Conservation (phyloP, 768 basidiomycete genomes). For the Agrocybe praecox region DNA sequence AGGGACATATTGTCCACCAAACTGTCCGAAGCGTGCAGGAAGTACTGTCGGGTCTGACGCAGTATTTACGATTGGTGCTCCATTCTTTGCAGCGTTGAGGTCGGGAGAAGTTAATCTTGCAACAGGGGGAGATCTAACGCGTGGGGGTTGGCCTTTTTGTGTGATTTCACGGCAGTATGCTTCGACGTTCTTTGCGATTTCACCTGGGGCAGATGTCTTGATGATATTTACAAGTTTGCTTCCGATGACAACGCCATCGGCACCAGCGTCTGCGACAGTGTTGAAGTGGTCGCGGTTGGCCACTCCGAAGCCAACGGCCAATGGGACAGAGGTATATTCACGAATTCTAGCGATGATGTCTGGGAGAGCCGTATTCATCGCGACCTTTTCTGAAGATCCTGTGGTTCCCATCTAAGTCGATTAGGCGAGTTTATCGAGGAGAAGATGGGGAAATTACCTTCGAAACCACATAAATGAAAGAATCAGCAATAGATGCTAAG, state of each 20-base stretch:
- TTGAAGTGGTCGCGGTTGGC: slow-evolving; percentile 90
- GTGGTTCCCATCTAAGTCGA: slow-evolving; percentile 88
- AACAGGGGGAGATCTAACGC: slow-evolving; percentile 32
- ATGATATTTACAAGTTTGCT: slow-evolving; percentile 84
- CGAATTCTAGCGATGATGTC: slow-evolving; percentile 85
- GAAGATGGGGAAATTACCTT: slow-evolving; percentile 53
- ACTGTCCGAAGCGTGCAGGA: slow-evolving; percentile 89
- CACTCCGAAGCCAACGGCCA: slow-evolving; percentile 97
- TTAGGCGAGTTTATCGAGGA: slow-evolving; percentile 2
- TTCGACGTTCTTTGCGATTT: slow-evolving; percentile 59
- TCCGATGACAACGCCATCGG: slow-evolving; percentile 94
- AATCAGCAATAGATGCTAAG: slow-evolving; percentile 90
- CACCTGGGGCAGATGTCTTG: slow-evolving; percentile 56
- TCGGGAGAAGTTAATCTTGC: slow-evolving; percentile 26
- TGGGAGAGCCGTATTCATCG: slow-evolving; percentile 77
- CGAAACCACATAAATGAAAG: slow-evolving; percentile 98
- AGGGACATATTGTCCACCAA: slow-evolving; percentile 97
- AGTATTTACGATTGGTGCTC: slow-evolving; percentile 26
- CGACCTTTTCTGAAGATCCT: slow-evolving; percentile 78
- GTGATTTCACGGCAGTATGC: slow-evolving; percentile 76
- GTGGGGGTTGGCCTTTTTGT: slow-evolving; percentile 38
- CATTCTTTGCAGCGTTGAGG: slow-evolving; percentile 30
- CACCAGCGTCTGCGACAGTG: slow-evolving; percentile 81
- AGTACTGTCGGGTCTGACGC: slow-evolving; percentile 47
- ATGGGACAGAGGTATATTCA: slow-evolving; percentile 73